phyloP scores from a whole-genome alignment of 164 flowering plant genomes.

The Kalanchoe fedtschenkoi region DNA sequence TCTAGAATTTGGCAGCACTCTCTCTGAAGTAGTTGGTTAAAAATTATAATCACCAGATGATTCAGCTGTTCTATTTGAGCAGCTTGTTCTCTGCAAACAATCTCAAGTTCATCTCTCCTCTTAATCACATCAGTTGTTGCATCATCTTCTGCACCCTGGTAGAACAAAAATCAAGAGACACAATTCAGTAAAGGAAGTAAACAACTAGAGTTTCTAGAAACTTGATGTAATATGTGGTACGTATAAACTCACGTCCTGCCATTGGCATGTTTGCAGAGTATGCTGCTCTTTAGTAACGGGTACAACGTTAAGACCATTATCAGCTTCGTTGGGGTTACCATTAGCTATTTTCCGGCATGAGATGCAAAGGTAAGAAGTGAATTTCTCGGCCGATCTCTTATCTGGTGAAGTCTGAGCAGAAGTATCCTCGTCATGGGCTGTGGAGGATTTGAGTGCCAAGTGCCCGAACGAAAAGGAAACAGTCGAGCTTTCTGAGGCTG shows the following conservation, averaged over 20 bases:
- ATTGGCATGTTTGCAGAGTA: too few relatives aligned
- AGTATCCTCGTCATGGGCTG: slow-evolving; percentile 38
- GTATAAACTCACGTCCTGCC: slow-evolving; percentile 27
- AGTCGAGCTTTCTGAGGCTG: slow-evolving; percentile 37
- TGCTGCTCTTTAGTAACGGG: slow-evolving; percentile 10
- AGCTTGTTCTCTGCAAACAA: slow-evolving; percentile 56
- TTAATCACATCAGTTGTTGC: slow-evolving; percentile 12
- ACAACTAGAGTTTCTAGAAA: background rate
- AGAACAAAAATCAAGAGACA: slow-evolving; percentile 8
- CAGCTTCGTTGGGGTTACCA: slow-evolving; percentile 20
- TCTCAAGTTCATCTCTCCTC: slow-evolving; percentile 51
- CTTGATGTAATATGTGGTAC: background rate
- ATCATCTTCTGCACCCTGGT: slow-evolving; percentile 24
- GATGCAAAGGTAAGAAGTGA: slow-evolving; percentile 37
- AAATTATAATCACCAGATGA: slow-evolving; percentile 32
- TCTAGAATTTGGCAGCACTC: background rate
- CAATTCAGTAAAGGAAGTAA: background rate
- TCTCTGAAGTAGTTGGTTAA: background rate
- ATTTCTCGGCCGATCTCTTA: slow-evolving; percentile 15
- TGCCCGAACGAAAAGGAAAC: slow-evolving; percentile 76
- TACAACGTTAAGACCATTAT: slow-evolving; percentile 39
- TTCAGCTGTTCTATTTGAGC: slow-evolving; percentile 66
- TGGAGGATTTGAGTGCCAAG: slow-evolving; percentile 43
- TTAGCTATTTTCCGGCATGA: slow-evolving; percentile 36
- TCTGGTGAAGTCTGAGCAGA: slow-evolving; percentile 35